phyloP scores from a whole-genome alignment of 441 rosid species.

The California macrophylla region DNA sequence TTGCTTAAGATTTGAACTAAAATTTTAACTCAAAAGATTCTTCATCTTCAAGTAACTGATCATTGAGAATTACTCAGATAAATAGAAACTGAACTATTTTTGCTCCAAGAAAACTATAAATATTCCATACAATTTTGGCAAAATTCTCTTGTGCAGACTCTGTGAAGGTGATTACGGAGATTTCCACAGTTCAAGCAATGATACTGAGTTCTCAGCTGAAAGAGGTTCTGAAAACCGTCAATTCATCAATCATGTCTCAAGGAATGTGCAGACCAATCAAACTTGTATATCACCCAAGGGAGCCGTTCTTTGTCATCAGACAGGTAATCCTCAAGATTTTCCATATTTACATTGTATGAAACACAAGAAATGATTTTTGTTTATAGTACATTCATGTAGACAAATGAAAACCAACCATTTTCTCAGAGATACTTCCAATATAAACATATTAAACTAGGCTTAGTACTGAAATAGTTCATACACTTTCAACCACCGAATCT shows the following conservation, averaged over 20 bases:
- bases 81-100: neutral
- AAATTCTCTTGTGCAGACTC: slow-evolving; percentile 37
- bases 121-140: neutral
- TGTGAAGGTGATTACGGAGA: slow-evolving; percentile 45
- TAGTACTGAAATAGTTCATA: neutral
- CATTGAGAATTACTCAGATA: neutral
- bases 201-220: slow-evolving; percentile 63
- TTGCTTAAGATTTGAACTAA: neutral
- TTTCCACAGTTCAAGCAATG: slow-evolving; percentile 60
- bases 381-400: too few relatives aligned
- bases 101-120: neutral
- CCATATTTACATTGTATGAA: neutral
- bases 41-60: neutral
- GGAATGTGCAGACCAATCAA: slow-evolving; percentile 47
- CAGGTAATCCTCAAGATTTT: slow-evolving; percentile 32
- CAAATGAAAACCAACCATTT: neutral
- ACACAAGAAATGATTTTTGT: too few relatives aligned
- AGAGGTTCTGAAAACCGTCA: slow-evolving; percentile 47
- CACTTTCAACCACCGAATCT: neutral
- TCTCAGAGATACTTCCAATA: neutral
- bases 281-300: slow-evolving; percentile 59
- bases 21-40: neutral
- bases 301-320: slow-evolving; percentile 69
- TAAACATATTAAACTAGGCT: neutral
- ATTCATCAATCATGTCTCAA: slow-evolving; percentile 32